Evolutionary conservation across 148 eudicot species (phyloP), one percentile per base, ranked within the genome.

Genomic region (Diospyros kaki): DNA sequence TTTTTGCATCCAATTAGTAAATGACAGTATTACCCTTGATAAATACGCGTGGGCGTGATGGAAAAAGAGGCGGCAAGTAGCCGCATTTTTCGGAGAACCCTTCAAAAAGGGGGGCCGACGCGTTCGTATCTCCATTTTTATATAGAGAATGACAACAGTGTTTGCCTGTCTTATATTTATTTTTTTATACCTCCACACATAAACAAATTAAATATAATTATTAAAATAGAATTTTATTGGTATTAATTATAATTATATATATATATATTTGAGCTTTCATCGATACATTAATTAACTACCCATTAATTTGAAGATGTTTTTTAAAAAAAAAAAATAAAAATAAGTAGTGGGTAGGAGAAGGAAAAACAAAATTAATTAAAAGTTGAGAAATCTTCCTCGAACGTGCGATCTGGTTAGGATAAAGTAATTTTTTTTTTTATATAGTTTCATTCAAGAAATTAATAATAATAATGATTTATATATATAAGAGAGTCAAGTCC

Each of bases 11-110:
- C 28, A 28, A 28, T 28, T 28, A 28, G 28, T 28, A 28, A 28
- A 28, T 28, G 28, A 28, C 28, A 28, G 28, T 28, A 28, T 28
- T 28, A 0, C 28, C 28, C 28, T 28, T 28, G 28, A 28, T 28
- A 28, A 28, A 28, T 28, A 28, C 28, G 28, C 28, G 28, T 28
- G 28, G 28, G 28, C 28, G 28, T 28, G 55, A 72, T 48, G 50
- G 13, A 44, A 73, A 54, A 71, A 66, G 52, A 75, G 75, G 83
- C 73, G 83, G 83, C 85, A 83, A 76, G 80, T 42, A 63, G 85
- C 83, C 85, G 85, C 83, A 83, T 72, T 83, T 64, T 38, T 76
- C 80, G 85, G 83, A 17, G 44, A 8, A 73, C 52, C 65, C 66
- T 75, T 72, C 79, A 74, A 44, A 66, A 60, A 48, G 76, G 42